Base-by-base conservation (phyloP, 1,139 yeast genomes). In the Saccharomyces hybrid region DNA sequence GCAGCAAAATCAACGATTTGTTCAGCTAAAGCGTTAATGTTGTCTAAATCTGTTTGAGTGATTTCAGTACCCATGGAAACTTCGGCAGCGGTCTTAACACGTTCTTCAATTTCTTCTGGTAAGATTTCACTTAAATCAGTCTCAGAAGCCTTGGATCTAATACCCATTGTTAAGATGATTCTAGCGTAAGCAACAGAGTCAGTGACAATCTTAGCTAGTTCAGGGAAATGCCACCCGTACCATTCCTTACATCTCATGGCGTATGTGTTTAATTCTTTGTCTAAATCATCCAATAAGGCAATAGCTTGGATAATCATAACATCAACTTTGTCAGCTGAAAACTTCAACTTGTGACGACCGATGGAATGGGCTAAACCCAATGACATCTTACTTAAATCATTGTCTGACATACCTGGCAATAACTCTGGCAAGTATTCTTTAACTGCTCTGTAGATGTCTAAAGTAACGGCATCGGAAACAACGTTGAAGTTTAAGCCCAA, bases 221-320 rank as follows among this genome's bases (percentile, higher is more conserved):
- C 99, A 48, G 99, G 99, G 84, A 93, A 95, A 74, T 93, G 99
- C 99, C 99, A 93, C 62, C 99, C 98, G 76, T 95, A 93, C 99
- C 99, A 93, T 78, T 93, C 99, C 78, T 91, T 91, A 72, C 84
- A 82, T 78, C 99, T 85, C 99, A 93, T 93, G 64, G 98, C 93
- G 69, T 88, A 93, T 53, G 98, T 95, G 78, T 93, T 93, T 68
- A 93, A 81, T 73, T 95, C 99, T 77, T 93, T 93, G 77, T 93
- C 99, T 69, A 93, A 82, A 72, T 95, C 97, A 70, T 93, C 99
- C 70, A 93, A 81, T 63, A 95, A 78, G 38, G 99, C 97, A 76
- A 93, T 93, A 56, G 99, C 99, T 79, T 95, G 99, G 61, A 93
- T 95, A 72, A 93, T 90, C 97, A 91, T 91, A 65, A 95, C 93